phyloP scores from a whole-genome alignment of 768 basidiomycete species.

The Psilocybe subaeruginosa region DNA sequence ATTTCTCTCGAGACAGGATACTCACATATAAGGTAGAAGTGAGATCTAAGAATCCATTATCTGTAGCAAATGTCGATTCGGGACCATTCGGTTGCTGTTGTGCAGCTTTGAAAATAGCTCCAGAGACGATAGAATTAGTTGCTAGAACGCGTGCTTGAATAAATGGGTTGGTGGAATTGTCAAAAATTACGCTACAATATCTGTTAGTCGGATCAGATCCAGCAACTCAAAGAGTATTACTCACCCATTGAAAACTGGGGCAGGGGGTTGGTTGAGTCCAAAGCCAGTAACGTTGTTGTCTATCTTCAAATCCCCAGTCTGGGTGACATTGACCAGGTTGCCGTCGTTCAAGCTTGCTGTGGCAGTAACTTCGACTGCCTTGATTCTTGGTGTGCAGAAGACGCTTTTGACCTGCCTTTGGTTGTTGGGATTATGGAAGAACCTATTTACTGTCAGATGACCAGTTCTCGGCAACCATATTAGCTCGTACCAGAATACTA shows the following conservation, averaged over 20 bases:
- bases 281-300: constrained; percentile 55
- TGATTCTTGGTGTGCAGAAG: constrained; percentile 60
- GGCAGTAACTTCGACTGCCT: constrained; percentile 43
- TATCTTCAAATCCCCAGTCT: constrained; percentile 26
- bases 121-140: constrained; percentile 55
- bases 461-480: neutral
- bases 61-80: constrained; percentile 47
- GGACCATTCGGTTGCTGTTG: constrained; percentile 40
- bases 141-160: constrained; percentile 53
- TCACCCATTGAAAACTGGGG: constrained; percentile 64
- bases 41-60: constrained; percentile 54
- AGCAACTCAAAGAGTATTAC: constrained; percentile 12
- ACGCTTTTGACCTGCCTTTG: constrained; percentile 48
- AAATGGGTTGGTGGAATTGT: constrained; percentile 41
- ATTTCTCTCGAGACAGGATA: constrained; percentile 8
- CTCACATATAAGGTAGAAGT: constrained; percentile 57
- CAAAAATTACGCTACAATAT: constrained; percentile 44
- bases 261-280: constrained; percentile 37
- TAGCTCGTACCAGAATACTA: constrained; percentile 65
- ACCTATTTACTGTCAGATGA: constrained; percentile 27
- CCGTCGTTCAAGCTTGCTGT: constrained; percentile 46
- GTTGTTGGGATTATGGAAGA: constrained; percentile 39
- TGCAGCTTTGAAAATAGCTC: constrained; percentile 61
- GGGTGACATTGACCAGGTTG: constrained; percentile 39
- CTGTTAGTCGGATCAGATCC: neutral